phyloP scores from a whole-genome alignment of 768 basidiomycete genomes.

The Kwoniella dejecticola region DNA sequence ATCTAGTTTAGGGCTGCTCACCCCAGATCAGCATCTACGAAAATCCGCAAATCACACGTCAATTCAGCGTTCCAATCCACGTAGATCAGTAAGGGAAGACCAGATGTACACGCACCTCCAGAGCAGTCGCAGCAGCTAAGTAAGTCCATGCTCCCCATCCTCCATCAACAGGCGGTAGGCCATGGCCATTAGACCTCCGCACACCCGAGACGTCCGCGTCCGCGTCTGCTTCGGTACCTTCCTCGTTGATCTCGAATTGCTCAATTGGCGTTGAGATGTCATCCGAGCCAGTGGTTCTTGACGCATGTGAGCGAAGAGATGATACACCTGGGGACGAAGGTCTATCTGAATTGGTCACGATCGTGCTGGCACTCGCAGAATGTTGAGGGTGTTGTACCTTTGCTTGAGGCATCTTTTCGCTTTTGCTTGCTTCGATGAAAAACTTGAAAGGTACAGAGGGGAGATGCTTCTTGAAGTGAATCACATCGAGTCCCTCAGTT shows the following conservation, averaged over 20 bases:
- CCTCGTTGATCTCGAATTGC: background rate
- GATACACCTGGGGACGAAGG: too few relatives aligned
- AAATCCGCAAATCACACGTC: conserved; percentile 29
- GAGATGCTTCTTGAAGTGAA: too few relatives aligned
- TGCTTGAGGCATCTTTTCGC: too few relatives aligned
- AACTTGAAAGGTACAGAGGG: too few relatives aligned
- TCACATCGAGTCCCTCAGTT: too few relatives aligned
- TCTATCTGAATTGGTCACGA: too few relatives aligned
- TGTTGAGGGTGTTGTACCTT: too few relatives aligned
- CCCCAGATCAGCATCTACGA: background rate
- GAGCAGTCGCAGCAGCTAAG: conserved; percentile 27
- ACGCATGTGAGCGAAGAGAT: too few relatives aligned
- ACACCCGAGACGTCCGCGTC: background rate
- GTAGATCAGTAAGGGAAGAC: background rate
- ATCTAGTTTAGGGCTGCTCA: too few relatives aligned
- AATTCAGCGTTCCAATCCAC: conserved; percentile 2
- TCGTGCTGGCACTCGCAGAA: too few relatives aligned
- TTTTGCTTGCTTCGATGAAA: too few relatives aligned
- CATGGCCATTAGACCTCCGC: background rate
- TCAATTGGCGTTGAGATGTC: background rate
- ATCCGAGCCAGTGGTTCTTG: too few relatives aligned
- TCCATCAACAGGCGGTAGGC: conserved; percentile 32
- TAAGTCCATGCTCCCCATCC: conserved; percentile 39
- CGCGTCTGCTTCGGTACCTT: background rate
- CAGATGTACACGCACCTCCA: conserved; percentile 19